A percentile compares a stretch with the other conserved stretches of the same genome.
Conservation (phyloP, 148 eudicot species). For the Rhododendron kiyosumense region DNA sequence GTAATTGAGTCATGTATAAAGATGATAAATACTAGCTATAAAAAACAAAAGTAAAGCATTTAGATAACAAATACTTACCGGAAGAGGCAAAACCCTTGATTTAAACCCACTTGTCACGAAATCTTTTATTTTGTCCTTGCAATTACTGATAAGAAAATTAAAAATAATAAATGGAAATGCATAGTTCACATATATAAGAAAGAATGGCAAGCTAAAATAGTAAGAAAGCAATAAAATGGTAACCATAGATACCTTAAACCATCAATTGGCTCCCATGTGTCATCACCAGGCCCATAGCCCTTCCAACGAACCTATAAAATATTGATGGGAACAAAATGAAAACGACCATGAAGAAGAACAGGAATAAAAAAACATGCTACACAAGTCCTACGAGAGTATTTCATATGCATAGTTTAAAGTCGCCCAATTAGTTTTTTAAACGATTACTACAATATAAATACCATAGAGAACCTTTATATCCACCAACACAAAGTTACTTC, state of each 20-base stretch:
- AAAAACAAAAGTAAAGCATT: not conserved
- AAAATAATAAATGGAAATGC: not conserved
- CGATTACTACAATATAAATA: not conserved
- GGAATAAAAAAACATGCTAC: not conserved
- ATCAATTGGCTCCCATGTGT: slow-evolving; percentile 40
- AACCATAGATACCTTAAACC: slow-evolving; percentile 21
- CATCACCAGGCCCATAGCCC: slow-evolving; percentile 30
- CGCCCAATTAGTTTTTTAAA: not conserved
- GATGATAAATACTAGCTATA: not conserved
- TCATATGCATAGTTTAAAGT: not conserved
- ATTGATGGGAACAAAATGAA: not conserved
- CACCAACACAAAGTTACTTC: not conserved
- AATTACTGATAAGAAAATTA: slow-evolving; percentile 10
- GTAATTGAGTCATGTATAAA: not conserved
- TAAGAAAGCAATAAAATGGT: not conserved
- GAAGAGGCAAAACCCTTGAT: slow-evolving; percentile 26
- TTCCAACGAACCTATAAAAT: slow-evolving; percentile 29
- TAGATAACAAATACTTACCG: slow-evolving; percentile 14
- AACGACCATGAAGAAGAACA: not conserved
- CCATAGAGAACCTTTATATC: not conserved
- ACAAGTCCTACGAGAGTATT: not conserved
- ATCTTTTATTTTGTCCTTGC: slow-evolving; percentile 19
- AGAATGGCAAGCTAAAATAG: not conserved
- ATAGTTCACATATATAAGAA: not conserved
- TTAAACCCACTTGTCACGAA: slow-evolving; percentile 24